Evolutionary conservation across 768 basidiomycete species (phyloP), one percentile per base, ranked within the genome.

Genomic region (Mycena galericulata): DNA sequence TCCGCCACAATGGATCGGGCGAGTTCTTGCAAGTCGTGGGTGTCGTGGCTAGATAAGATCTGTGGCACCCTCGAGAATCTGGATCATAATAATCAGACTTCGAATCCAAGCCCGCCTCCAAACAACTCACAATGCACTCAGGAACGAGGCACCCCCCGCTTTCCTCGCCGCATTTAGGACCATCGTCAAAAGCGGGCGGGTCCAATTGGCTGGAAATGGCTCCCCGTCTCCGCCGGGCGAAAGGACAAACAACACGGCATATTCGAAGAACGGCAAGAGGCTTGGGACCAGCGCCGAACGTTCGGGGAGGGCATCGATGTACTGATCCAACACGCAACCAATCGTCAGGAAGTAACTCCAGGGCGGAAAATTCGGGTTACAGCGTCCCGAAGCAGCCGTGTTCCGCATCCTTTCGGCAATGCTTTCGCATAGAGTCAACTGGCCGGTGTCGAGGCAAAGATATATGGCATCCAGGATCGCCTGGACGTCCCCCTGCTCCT

Each of bases 391-490:
- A 20, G 17, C 20, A 18, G 43, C 40, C 41, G 40, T 29, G n/a
- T n/a, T 22, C 11, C 40, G 61, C 55, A 68, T 62, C 20, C 32
- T 62, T 20, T 30, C 24, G 2, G 46, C 54, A 36, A 68, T 55
- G 11, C 8, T 38, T 27, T 46, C 27, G 41, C 60, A 62, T 2
- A 62, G 27, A 5, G 41, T 26, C 3, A 20, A 9, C 27, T 45
- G 59, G 36, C 45, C 47, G 10, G 32, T 45, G 4, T 57, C 54
- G 20, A 68, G 22, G 22, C 67, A 40, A 24, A 55, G 55, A 6
- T 18, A 20, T 14, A 69, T 38, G 7, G 63, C 9, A 11, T 51
- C 30, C 6, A 54, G 0, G 17, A 69, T 41, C 14, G 22, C 45
- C 8, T 49, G 12, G 1, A 47, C 3, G 45, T 62, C 27, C 14